Percentiles rank a stretch among this genome's conserved stretches.
Evolutionary conservation across 164 flowering plant genomes (phyloP).

Genomic region (Dillenia suffruticosa): DNA sequence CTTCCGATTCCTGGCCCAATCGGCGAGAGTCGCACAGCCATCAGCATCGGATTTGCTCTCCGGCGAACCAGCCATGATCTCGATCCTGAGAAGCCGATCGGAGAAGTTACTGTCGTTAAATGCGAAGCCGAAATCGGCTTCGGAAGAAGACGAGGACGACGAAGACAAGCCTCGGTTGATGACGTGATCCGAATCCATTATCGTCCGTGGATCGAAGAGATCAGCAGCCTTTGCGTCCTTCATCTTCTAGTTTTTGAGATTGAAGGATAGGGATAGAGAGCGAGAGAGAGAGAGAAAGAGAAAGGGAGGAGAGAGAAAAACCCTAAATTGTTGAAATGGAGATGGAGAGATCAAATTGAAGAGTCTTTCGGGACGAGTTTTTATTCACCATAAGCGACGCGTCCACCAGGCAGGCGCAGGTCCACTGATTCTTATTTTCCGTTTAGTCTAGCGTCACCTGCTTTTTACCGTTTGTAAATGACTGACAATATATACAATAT

Average conservation of each 20-base stretch:
- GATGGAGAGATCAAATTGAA: too few species aligned
- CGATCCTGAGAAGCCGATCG: conserved; percentile 72
- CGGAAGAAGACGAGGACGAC: conserved; percentile 16
- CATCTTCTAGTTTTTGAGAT: conserved; percentile 14
- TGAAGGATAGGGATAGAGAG: not conserved
- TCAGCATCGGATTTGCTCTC: conserved; percentile 46
- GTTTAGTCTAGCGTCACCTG: too few species aligned
- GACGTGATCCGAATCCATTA: conserved; percentile 54
- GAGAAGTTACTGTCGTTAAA: conserved; percentile 92
- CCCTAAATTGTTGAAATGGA: too few species aligned
- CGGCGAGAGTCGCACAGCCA: conserved; percentile 54
- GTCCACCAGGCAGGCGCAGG: too few species aligned
- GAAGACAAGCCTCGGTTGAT: conserved; percentile 1
- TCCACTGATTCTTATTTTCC: too few species aligned
- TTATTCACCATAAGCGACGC: too few species aligned
- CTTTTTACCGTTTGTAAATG: too few species aligned
- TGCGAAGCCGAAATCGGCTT: conserved; percentile 73
- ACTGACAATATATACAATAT: too few species aligned
- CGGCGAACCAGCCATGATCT: conserved; percentile 51
- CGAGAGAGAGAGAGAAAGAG: not conserved
- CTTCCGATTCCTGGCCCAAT: conserved; percentile 86
- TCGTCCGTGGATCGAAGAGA: conserved; percentile 55
- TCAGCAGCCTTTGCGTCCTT: conserved; percentile 42
- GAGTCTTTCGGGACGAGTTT: too few species aligned
- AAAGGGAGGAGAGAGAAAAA: not conserved